A percentile compares a stretch with the other conserved stretches of the same genome.
phyloP scores from a whole-genome alignment of 1,284 basidiomycete genomes.

The Phylloporus sp. region DNA sequence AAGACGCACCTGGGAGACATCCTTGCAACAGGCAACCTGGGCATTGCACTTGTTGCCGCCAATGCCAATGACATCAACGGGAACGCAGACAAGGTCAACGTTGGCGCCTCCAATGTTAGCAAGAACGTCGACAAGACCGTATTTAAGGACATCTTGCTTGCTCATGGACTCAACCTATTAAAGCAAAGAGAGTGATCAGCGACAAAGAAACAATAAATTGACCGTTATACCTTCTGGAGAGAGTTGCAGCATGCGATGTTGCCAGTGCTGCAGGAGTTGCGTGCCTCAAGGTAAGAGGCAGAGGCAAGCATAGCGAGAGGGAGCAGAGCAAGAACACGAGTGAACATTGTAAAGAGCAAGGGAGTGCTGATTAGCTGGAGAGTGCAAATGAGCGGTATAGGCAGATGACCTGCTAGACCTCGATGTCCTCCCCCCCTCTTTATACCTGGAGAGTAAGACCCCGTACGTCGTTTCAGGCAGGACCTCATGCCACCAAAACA shows the following conservation, averaged over 20 bases:
- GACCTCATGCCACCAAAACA: neutral
- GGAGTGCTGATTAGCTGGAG: neutral
- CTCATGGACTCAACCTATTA: too few relatives aligned
- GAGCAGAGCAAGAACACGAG: conserved; percentile 26
- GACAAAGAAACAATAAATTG: too few relatives aligned
- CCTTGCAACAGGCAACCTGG: neutral
- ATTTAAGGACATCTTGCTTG: too few relatives aligned
- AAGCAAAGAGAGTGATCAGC: too few relatives aligned
- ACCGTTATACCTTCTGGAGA: neutral
- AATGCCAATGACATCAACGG: too few relatives aligned
- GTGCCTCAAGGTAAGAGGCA: neutral
- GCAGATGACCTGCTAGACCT: neutral
- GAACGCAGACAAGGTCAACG: too few relatives aligned
- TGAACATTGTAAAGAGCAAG: conserved; percentile 18
- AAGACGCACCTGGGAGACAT: neutral
- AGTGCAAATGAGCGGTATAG: neutral
- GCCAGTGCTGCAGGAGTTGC: neutral
- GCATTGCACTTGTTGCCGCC: neutral
- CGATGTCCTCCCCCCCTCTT: neutral
- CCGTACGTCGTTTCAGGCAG: conserved; percentile 4
- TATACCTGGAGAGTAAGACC: conserved; percentile 20
- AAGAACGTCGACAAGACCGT: too few relatives aligned
- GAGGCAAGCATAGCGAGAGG: conserved; percentile 10
- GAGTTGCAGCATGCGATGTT: neutral
- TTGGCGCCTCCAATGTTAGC: too few relatives aligned